These are phyloP conservation scores for Tubosaeta brunneosetosa DNA, from an alignment of 768 basidiomycete genomes.

Conservation along the genomic window DNA sequence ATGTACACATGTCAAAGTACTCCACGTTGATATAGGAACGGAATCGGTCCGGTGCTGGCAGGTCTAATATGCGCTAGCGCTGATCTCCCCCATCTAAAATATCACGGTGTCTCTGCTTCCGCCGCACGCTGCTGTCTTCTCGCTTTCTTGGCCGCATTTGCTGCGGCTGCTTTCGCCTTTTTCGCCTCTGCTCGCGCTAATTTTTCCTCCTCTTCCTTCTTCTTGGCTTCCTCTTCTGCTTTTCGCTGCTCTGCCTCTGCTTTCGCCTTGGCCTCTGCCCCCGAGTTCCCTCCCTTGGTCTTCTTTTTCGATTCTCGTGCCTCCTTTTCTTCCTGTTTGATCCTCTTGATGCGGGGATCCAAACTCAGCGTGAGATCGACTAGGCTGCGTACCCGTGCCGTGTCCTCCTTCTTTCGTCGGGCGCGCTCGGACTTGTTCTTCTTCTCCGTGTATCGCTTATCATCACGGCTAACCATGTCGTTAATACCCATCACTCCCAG, in stretches of 20 bases:
- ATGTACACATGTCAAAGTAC: background rate
- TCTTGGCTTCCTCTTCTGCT: slow-evolving; percentile 66
- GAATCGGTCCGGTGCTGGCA: background rate
- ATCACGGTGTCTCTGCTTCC: slow-evolving; percentile 31
- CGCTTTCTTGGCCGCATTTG: slow-evolving; percentile 90
- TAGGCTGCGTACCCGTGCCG: slow-evolving; percentile 75
- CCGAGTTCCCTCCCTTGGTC: slow-evolving; percentile 37
- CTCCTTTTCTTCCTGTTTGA: slow-evolving; percentile 95
- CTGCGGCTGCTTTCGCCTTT: slow-evolving; percentile 79
- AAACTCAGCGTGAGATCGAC: slow-evolving; percentile 80
- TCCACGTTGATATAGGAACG: slow-evolving; percentile 15
- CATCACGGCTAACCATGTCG: slow-evolving; percentile 68
- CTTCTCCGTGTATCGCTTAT: slow-evolving; percentile 98
- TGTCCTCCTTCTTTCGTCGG: slow-evolving; percentile 96
- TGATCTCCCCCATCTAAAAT: background rate
- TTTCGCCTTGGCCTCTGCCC: slow-evolving; percentile 47
- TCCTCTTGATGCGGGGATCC: slow-evolving; percentile 95
- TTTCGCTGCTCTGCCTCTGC: slow-evolving; percentile 57
- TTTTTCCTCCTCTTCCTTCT: slow-evolving; percentile 83
- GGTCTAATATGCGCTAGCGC: too few relatives aligned
- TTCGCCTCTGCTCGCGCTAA: slow-evolving; percentile 68
- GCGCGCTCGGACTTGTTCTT: slow-evolving; percentile 99
- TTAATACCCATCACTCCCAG: slow-evolving; percentile 7
- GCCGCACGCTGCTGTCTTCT: slow-evolving; percentile 56
- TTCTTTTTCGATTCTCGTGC: slow-evolving; percentile 90